Evolutionary conservation across 73 alveolate genomes (phyloP).

Genomic region (Halteria grandinella): DNA sequence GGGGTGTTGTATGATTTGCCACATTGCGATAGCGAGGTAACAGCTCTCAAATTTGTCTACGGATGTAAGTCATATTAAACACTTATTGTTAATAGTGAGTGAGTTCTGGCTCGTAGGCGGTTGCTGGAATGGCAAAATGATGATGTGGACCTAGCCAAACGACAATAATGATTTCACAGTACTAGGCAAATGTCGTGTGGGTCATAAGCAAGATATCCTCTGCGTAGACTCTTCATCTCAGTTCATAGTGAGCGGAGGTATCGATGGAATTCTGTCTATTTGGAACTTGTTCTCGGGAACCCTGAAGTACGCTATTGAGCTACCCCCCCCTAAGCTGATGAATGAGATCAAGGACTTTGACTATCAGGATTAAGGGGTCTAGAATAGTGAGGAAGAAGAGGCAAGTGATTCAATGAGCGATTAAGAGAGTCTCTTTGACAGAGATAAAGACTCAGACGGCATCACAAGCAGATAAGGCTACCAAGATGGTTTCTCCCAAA

Average conservation of each 20-base stretch:
- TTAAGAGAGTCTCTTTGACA: too few relatives aligned
- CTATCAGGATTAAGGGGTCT: too few relatives aligned
- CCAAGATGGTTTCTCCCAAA: too few relatives aligned
- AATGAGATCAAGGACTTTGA: too few relatives aligned
- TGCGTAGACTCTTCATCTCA: conserved; percentile 51
- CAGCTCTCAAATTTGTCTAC: conserved; percentile 54
- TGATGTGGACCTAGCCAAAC: conserved; percentile 73
- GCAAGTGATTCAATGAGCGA: too few relatives aligned
- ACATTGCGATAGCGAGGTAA: conserved; percentile 48
- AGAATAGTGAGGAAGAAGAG: too few relatives aligned
- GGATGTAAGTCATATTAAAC: conserved; percentile 38
- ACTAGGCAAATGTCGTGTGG: conserved; percentile 61
- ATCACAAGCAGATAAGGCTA: too few relatives aligned
- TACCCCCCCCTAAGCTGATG: conserved; percentile 37
- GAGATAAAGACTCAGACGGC: too few relatives aligned
- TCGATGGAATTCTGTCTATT: conserved; percentile 60
- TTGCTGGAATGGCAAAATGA: conserved; percentile 70
- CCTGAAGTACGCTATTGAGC: conserved; percentile 50
- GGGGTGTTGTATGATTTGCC: conserved; percentile 71
- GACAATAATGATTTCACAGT: conserved; percentile 62
- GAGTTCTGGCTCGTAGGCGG: conserved; percentile 71
- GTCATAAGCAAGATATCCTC: conserved; percentile 66
- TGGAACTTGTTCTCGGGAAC: conserved; percentile 71
- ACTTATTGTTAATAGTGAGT: conserved; percentile 23
- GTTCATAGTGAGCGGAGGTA: conserved; percentile 74